Conservation (phyloP, 2,329 filamentous ascomycete genomes). For the Phialophora chinensis region DNA sequence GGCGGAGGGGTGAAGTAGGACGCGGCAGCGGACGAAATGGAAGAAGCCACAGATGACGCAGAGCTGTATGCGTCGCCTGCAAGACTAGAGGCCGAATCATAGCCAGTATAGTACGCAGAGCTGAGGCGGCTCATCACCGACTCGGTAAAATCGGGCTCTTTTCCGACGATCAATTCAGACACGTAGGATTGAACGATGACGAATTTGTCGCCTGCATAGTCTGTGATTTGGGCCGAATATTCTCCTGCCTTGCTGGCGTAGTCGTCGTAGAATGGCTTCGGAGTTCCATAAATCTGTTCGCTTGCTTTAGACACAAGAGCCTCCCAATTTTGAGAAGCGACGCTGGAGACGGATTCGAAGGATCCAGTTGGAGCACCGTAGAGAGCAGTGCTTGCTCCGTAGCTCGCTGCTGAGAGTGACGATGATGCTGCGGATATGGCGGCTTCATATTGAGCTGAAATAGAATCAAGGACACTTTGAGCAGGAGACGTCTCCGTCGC, state of each 20-base stretch:
- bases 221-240: conserved; percentile 68
- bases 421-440: conserved; percentile 54
- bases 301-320: conserved; percentile 68
- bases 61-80: conserved; percentile 56
- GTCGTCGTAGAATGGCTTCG: conserved; percentile 52
- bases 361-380: conserved; percentile 53
- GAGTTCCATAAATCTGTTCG: conserved; percentile 71
- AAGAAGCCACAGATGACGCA: conserved; percentile 42
- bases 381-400: conserved; percentile 50
- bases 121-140: conserved; percentile 75
- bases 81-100: conserved; percentile 58
- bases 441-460: conserved; percentile 53
- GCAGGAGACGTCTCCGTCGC: conserved; percentile 46
- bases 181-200: conserved; percentile 73
- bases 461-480: conserved; percentile 51
- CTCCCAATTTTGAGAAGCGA: conserved; percentile 69
- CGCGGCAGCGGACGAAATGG: conserved; percentile 45
- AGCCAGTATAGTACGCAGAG: conserved; percentile 72
- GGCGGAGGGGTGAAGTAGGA: conserved; percentile 60
- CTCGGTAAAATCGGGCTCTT: conserved; percentile 80
- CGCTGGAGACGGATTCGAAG: conserved; percentile 57
- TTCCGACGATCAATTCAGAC: conserved; percentile 76
- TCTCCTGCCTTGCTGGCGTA: conserved; percentile 32
- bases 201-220: conserved; percentile 68
- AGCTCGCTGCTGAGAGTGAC: conserved; percentile 48